Evolutionary conservation across 768 basidiomycete genomes (phyloP).

Genomic region (Cyclocybe cylindracea): DNA sequence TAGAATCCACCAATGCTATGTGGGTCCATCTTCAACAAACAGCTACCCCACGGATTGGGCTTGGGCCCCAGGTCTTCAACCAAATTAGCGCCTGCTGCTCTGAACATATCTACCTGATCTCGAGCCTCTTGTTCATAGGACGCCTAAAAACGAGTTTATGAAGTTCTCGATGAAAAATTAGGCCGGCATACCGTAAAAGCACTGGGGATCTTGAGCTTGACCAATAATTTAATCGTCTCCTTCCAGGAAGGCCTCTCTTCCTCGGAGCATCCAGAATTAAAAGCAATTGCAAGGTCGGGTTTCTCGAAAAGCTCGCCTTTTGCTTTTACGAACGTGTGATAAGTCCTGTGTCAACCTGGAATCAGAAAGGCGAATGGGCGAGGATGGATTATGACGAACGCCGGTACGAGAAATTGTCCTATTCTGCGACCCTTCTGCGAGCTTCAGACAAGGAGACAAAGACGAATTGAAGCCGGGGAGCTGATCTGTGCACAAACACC

Average conservation of each 20-base stretch:
- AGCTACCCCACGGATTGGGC: slow-evolving; percentile 34
- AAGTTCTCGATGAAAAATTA: neutral
- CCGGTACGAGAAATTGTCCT: slow-evolving; percentile 19
- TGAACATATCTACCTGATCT: slow-evolving; percentile 24
- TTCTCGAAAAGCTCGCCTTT: slow-evolving; percentile 16
- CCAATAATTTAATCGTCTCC: slow-evolving; percentile 23
- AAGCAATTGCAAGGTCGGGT: slow-evolving; percentile 37
- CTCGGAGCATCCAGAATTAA: slow-evolving; percentile 34
- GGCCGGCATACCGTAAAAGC: slow-evolving; percentile 31
- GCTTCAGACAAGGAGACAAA: neutral
- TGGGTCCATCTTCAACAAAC: slow-evolving; percentile 26
- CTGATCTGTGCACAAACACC: no score
- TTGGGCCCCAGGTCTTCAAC: slow-evolving; percentile 24
- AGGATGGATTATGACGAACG: neutral
- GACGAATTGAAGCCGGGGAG: no score
- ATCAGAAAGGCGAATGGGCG: neutral
- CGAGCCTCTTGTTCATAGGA: slow-evolving; percentile 32
- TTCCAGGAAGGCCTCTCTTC: slow-evolving; percentile 22
- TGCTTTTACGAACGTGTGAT: slow-evolving; percentile 25
- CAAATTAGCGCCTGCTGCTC: slow-evolving; percentile 21
- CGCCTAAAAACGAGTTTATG: slow-evolving; percentile 19
- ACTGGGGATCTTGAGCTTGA: slow-evolving; percentile 25
- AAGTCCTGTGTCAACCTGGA: slow-evolving; percentile 22
- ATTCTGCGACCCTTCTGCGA: slow-evolving; percentile 20
- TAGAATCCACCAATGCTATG: slow-evolving; percentile 33